Evolutionary conservation across 352 stramenopile species (phyloP), one percentile per base, ranked within the genome.

Genomic region (Globisporangium megalacanthum): DNA sequence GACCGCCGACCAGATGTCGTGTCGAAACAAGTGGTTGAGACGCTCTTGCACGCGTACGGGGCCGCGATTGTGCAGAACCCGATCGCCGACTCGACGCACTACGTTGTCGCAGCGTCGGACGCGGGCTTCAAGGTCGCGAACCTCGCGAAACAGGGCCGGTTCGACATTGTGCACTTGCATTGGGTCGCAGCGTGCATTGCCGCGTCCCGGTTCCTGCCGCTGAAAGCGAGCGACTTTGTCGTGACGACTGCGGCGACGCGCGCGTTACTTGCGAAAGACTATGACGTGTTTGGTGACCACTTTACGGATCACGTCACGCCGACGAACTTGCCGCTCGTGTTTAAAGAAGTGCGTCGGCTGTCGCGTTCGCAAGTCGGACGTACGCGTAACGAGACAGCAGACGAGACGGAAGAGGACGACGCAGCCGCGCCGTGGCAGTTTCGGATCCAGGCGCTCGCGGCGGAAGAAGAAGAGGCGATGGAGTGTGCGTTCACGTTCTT

Each of bases 51-150:
- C 52, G 74, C 77, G 8, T 87, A 78, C 25, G 85, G 85, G 9
- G 82, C 67, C 2, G 76, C 58, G 1, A 79, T 91, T 22, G 81
- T 90, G 19, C 82, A 94, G 52, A 94, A 94, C 53, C 82, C 82
- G 13, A 82, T 92, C 31, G 59, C 50, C 7, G 79, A 82, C 29
- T 76, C 67, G 33, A 92, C 85, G 5, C 70, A 70, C 41, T 89
- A 76, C 49, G 75, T 94, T 14, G 61, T 94, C 10, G 85, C 79
- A 2, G 72, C 81, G 9, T 73, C 69, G 15, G 63, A 85, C 52
- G 50, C 75, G 20, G 85, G 85, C 2, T 85, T 94, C 45, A 94
- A 92, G 65, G 75, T 92, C 20, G 60, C 61, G 20, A 94, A 92
- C 55, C 56, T 92, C 50, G 89, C 88, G 49, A 90, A 89, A 60